Percentiles rank a stretch among this genome's conserved stretches.
phyloP scores from a whole-genome alignment of 495 filamentous ascomycete genomes.

The Penicillium roqueforti region DNA sequence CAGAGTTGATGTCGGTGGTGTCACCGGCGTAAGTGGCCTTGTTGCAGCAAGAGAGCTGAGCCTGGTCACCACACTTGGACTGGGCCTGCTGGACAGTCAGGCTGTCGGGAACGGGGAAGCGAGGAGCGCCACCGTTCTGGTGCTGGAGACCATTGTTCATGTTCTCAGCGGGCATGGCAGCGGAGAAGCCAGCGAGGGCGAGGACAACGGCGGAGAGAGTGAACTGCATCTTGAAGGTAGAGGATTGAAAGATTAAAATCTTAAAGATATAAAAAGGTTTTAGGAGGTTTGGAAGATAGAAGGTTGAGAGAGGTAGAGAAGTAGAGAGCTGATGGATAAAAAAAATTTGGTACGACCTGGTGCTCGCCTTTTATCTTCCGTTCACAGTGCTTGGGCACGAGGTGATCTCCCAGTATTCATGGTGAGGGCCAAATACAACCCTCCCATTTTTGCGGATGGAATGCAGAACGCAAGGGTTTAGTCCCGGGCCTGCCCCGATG shows the following conservation, averaged over 20 bases:
- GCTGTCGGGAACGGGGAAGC: conserved; percentile 36
- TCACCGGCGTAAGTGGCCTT: conserved; percentile 45
- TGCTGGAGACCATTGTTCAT: conserved; percentile 13
- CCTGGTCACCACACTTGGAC: conserved; percentile 47
- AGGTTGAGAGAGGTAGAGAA: conserved; percentile 12
- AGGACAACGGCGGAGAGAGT: conserved; percentile 21
- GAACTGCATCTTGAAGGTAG: conserved; percentile 28
- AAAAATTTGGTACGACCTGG: not conserved
- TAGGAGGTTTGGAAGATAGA: conserved; percentile 8
- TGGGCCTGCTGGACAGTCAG: conserved; percentile 47
- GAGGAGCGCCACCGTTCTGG: conserved; percentile 19
- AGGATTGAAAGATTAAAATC: conserved; percentile 24
- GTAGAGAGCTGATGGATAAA: conserved; percentile 14
- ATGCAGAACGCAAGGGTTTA: conserved; percentile 22
- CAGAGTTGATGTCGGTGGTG: conserved; percentile 29
- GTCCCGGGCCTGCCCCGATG: conserved; percentile 1
- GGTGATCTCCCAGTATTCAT: conserved; percentile 1
- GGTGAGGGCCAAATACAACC: conserved; percentile 15
- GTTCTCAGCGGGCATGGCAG: conserved; percentile 13
- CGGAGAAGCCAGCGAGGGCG: conserved; percentile 21
- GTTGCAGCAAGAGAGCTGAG: conserved; percentile 49
- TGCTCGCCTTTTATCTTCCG: conserved; percentile 23
- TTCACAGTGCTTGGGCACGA: conserved; percentile 9
- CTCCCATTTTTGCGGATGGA: conserved; percentile 15
- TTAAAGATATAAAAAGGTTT: conserved; percentile 14